Conservation (phyloP, 164 flowering plant genomes). For the Liquidambar formosana region DNA sequence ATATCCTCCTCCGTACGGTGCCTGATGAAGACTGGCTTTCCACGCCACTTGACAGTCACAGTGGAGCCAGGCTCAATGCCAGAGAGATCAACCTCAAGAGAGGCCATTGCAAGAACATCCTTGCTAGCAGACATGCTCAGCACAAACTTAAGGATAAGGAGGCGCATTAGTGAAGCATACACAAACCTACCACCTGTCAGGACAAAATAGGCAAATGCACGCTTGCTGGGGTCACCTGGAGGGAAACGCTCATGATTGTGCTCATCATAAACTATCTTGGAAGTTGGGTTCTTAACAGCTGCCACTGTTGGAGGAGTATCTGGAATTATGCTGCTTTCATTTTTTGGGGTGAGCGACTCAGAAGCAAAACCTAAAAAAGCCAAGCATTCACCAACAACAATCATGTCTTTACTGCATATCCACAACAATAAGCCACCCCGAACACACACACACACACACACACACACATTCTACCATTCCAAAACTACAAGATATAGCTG, state of each 20-base stretch:
- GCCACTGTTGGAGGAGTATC: conserved; percentile 39
- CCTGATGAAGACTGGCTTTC: conserved; percentile 53
- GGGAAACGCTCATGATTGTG: conserved; percentile 47
- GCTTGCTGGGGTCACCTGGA: conserved; percentile 50
- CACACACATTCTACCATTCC: not conserved
- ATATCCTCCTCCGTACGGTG: conserved; percentile 50
- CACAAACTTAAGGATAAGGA: conserved; percentile 44
- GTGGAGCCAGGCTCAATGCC: conserved; percentile 47
- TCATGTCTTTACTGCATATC: not conserved
- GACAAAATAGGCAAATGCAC: conserved; percentile 52
- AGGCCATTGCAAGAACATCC: conserved; percentile 53
- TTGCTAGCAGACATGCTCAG: conserved; percentile 53
- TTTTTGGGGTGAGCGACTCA: conserved; percentile 23
- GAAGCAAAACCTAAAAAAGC: conserved; percentile 37
- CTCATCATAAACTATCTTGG: conserved; percentile 44
- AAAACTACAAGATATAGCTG: not conserved
- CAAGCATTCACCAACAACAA: not conserved
- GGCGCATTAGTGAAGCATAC: conserved; percentile 44
- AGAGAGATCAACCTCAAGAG: conserved; percentile 52
- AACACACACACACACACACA: not conserved
- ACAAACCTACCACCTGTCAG: conserved; percentile 51
- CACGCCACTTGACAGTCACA: conserved; percentile 55
- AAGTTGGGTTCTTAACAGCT: conserved; percentile 42
- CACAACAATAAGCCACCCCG: no score
- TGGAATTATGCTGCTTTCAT: conserved; percentile 18